phyloP scores from a whole-genome alignment of 2,329 filamentous ascomycete species.

The Epichloe coenophiala region DNA sequence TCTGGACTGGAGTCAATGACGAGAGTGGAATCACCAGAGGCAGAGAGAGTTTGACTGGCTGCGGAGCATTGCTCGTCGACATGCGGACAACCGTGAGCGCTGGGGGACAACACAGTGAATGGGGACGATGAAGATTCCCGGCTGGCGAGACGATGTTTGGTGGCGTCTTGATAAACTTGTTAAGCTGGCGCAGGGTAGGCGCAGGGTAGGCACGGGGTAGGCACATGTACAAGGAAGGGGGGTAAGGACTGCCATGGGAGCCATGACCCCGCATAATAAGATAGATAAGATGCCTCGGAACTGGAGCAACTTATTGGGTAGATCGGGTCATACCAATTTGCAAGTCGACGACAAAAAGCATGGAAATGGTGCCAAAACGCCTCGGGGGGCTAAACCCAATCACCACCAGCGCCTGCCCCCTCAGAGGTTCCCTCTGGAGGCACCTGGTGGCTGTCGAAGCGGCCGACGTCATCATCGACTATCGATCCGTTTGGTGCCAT shows the following conservation, averaged over 20 bases:
- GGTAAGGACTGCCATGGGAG: too few relatives aligned
- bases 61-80: constrained; percentile 40
- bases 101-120: neutral
- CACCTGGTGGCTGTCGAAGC: neutral
- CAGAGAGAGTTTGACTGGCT: constrained; percentile 70
- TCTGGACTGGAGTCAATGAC: neutral
- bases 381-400: neutral
- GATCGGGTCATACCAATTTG: too few relatives aligned
- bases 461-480: constrained; percentile 6
- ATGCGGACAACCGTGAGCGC: constrained; percentile 22
- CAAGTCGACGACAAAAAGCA: too few relatives aligned
- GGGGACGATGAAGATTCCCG: neutral
- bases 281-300: too few relatives aligned
- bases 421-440: neutral
- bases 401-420: neutral
- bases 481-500: neutral
- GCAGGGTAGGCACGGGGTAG: too few relatives aligned
- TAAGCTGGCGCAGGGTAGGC: too few relatives aligned
- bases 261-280: too few relatives aligned
- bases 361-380: too few relatives aligned
- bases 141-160: too few relatives aligned
- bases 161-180: too few relatives aligned
- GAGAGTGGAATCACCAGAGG: constrained; percentile 30
- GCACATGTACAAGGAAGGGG: too few relatives aligned
- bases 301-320: too few relatives aligned